phyloP scores from a whole-genome alignment of 345 rosid genomes.

The Durio zibethinus region DNA sequence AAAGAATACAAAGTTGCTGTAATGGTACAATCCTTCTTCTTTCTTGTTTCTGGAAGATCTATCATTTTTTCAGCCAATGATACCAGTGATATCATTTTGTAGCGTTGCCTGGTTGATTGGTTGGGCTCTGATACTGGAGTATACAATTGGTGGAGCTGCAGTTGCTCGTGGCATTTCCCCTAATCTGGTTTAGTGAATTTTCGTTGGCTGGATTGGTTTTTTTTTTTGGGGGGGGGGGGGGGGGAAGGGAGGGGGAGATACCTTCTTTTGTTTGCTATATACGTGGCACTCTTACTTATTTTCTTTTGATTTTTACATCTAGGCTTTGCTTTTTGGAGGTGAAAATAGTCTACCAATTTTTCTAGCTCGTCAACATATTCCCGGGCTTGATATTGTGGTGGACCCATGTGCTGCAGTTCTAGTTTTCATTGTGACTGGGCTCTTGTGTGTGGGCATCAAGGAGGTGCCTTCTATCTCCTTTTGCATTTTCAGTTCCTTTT shows the following conservation, averaged over 20 bases:
- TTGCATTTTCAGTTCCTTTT: constrained; percentile 7
- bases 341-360: constrained; percentile 62
- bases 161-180: constrained; percentile 94
- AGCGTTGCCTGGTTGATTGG: constrained; percentile 96
- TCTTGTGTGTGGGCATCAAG: constrained; percentile 91
- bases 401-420: constrained; percentile 92
- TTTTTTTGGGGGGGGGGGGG: not conserved
- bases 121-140: constrained; percentile 92
- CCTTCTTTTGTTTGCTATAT: not conserved
- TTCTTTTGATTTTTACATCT: constrained; percentile 15
- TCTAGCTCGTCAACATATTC: constrained; percentile 79
- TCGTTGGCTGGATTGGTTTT: not conserved
- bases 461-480: constrained; percentile 50
- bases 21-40: not conserved
- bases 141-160: constrained; percentile 93
- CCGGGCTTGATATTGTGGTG: constrained; percentile 72
- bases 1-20: not conserved
- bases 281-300: constrained; percentile 3
- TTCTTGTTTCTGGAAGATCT: not conserved
- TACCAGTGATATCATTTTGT: constrained; percentile 5
- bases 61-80: constrained; percentile 1
- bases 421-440: constrained; percentile 78
- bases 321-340: constrained; percentile 96
- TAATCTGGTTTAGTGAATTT: constrained; percentile 52
- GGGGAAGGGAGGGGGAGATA: not conserved